phyloP scores from a whole-genome alignment of 1,284 basidiomycete species.

The Athelia psychrophila region DNA sequence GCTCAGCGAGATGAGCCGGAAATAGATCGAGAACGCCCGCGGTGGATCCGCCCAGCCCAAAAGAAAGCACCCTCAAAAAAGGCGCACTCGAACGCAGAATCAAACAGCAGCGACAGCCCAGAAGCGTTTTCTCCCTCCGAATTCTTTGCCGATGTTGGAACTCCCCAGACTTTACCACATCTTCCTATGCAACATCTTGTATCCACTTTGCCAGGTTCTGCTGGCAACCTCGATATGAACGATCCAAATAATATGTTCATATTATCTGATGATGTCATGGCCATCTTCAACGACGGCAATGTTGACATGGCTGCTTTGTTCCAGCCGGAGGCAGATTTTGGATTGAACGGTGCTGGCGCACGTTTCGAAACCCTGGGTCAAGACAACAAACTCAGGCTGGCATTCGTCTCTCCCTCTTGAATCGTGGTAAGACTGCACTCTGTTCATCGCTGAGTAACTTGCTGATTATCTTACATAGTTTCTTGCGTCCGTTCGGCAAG shows the following conservation, averaged over 20 bases:
- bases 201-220: background rate
- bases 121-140: conserved; percentile 63
- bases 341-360: too few relatives aligned
- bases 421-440: too few relatives aligned
- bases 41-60: conserved; percentile 85
- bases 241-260: conserved; percentile 19
- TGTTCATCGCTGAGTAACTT: too few relatives aligned
- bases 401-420: too few relatives aligned
- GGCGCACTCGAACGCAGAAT: conserved; percentile 41
- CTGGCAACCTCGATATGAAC: conserved; percentile 13
- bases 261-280: conserved; percentile 30
- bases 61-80: conserved; percentile 60
- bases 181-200: background rate
- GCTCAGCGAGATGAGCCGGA: conserved; percentile 49
- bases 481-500: too few relatives aligned
- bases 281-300: conserved; percentile 30
- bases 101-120: conserved; percentile 61
- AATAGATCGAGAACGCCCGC: conserved; percentile 56
- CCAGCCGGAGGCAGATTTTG: background rate
- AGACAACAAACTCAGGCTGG: too few relatives aligned
- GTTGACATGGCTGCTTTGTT: conserved; percentile 24
- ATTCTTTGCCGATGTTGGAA: conserved; percentile 46
- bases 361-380: too few relatives aligned
- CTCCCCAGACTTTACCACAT: background rate
- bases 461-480: too few relatives aligned